Base-by-base conservation (phyloP, 768 basidiomycete genomes). In the Podaxis sp. region DNA sequence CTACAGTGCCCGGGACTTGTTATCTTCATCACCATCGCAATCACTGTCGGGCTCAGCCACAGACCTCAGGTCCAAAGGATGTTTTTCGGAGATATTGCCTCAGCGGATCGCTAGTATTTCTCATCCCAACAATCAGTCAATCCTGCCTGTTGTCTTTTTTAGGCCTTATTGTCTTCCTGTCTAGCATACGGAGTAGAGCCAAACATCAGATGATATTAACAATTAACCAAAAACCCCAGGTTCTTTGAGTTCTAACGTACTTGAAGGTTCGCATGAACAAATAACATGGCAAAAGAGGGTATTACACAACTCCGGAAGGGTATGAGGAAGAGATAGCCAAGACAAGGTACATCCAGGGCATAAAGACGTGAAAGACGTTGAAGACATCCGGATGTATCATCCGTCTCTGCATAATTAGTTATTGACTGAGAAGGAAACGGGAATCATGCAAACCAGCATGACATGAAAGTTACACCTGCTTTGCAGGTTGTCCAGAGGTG, bases 171-270 rank as follows among this genome's bases (percentile, higher is more conserved):
- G 42, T 44, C 7, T 44, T 44, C 42, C 42, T 18, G 13, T 14
- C 18, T 14, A n/a, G 5, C 42, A 44, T 21, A 44, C 32, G 32
- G 32, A 32, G 32, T 7, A 32, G 32, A 25, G 32, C n/a, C 46
- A 16, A 51, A 58, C 60, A 64, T 59, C 36, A 81, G 85, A 64
- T 79, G 72, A 65, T 84, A 82, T 66, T 85, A 83, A 13, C 82
- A 80, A 64, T 82, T 84, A 66, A 83, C 82, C 64, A 83, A 68
- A 38, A 81, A 76, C 13, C 81, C 83, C 35, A 82, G 47, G 56
- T 71, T 10, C 79, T 76, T 75, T 78, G 63, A 82, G 67, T 82
- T 84, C 66, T 87, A 77, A 21, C 72, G 74, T 40, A 71, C 74
- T 50, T 74, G 68, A 46, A 32, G 37, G 11, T 44, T 44, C 18